phyloP scores from a whole-genome alignment of 371 early-diverging fungal genomes.

The Lichtheimia hyalospora region DNA sequence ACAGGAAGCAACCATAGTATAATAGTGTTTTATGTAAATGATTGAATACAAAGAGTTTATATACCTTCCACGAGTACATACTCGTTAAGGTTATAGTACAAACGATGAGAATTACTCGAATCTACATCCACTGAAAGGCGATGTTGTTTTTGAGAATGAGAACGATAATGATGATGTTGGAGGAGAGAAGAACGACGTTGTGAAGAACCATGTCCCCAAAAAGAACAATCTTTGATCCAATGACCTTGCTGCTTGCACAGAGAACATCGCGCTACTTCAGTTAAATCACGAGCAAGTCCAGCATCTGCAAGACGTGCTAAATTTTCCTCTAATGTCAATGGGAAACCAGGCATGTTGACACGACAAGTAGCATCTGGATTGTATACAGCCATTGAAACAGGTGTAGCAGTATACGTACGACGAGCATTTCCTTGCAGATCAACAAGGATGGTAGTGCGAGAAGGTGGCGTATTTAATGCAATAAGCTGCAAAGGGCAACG shows the following conservation, averaged over 20 bases:
- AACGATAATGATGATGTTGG: constrained; percentile 1
- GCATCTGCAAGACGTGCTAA: constrained; percentile 15
- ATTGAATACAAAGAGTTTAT: not conserved
- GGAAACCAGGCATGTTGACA: not conserved
- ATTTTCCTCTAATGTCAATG: constrained; percentile 10
- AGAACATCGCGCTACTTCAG: constrained; percentile 6
- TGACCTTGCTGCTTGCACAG: constrained; percentile 17
- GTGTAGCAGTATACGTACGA: constrained; percentile 5
- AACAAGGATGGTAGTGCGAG: constrained; percentile 12
- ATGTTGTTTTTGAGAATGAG: constrained; percentile 1
- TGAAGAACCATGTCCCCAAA: too few relatives aligned
- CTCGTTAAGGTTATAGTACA: constrained; percentile 18
- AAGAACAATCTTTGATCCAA: constrained; percentile 16
- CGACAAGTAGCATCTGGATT: not conserved
- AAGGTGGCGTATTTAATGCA: constrained; percentile 7
- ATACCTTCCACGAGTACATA: constrained; percentile 16
- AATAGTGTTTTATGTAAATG: too few relatives aligned
- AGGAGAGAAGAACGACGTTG: too few relatives aligned
- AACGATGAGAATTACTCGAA: constrained; percentile 1
- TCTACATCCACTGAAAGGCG: not conserved
- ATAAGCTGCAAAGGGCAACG: constrained; percentile 12
- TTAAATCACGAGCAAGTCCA: constrained; percentile 15
- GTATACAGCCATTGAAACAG: not conserved
- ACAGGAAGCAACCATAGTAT: too few relatives aligned
- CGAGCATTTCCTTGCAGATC: constrained; percentile 14